Base-by-base conservation (phyloP, 352 stramenopile genomes). In the Elongisporangium prolatum region DNA sequence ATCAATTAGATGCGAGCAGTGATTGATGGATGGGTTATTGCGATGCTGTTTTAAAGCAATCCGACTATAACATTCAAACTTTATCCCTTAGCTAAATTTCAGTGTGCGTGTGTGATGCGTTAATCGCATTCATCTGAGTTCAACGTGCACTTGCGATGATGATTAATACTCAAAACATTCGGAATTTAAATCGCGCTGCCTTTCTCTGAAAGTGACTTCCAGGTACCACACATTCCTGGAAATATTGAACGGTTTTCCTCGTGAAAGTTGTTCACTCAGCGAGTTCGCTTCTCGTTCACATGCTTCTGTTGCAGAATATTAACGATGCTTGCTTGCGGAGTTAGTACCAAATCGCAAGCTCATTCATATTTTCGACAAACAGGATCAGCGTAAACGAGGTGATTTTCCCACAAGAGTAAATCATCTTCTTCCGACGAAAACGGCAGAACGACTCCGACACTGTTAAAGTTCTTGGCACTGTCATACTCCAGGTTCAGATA, bases 401-500 rank as follows among this genome's bases (percentile, higher is more conserved):
- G 86, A 38, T 87, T 86, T 54, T 81, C 80, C 86, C 86, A 95
- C 59, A 95, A 72, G 5, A 89, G 72, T 58, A 95, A 67, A 52
- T 93, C 82, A 16, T 90, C 83, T 80, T 94, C 84, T 53, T 92
- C 84, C 2, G 80, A 84, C 14, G 78, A 92, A 53, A 92, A 92
- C 8, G 84, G 82, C 17, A 94, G 71, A 17, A 91, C 68, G 50
- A 91, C 72, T 17, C 86, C 82, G 55, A 91, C 80, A 54, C 85
- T 94, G 71, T 91, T 91, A 61, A 91, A 91, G 63, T 92, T 95
- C 68, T 93, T 92, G 21, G 73, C 74, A 21, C 60, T 71, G 67
- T 93, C 79, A 67, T 95, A 95, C 71, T 94, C 84, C 10, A 77
- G 52, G 59, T 95, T 95, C 65, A 91, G 34, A 52, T 82, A 95